phyloP scores from a whole-genome alignment of 2,329 filamentous ascomycete species.

The Arthrobotrys conoides region DNA sequence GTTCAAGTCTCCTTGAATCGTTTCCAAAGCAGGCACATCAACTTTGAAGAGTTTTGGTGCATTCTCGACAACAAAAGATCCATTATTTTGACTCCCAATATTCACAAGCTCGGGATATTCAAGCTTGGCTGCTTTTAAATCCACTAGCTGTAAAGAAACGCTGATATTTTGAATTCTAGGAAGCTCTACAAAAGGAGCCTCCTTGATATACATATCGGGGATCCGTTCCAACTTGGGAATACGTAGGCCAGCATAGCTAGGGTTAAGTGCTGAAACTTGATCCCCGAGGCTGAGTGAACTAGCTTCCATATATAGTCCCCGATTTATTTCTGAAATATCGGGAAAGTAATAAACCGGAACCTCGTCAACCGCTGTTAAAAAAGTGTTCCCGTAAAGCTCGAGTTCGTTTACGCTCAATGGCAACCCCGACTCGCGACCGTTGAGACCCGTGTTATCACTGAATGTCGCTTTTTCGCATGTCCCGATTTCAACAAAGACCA shows the following conservation, averaged over 20 bases:
- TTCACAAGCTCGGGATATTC: slow-evolving; percentile 14
- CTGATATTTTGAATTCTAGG: slow-evolving; percentile 8
- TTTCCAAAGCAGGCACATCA: slow-evolving; percentile 10
- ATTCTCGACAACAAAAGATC: slow-evolving; percentile 7
- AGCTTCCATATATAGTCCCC: slow-evolving; percentile 10
- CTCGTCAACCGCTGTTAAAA: background rate
- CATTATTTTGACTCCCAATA: background rate
- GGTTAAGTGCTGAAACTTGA: background rate
- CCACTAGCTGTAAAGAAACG: background rate
- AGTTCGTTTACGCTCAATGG: background rate
- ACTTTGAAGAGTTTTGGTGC: background rate
- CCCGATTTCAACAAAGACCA: background rate
- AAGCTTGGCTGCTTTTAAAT: background rate
- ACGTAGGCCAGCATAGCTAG: slow-evolving; percentile 1
- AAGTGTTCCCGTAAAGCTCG: slow-evolving; percentile 2
- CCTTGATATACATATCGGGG: slow-evolving; percentile 14
- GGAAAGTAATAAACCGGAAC: background rate
- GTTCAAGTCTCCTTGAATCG: slow-evolving; percentile 1
- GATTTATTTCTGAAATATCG: background rate
- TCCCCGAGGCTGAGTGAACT: background rate
- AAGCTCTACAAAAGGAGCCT: slow-evolving; percentile 4
- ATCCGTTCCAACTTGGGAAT: slow-evolving; percentile 5
- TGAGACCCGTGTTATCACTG: background rate
- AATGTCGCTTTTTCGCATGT: background rate
- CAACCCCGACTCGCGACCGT: background rate